Evolutionary conservation across 768 basidiomycete species (phyloP).

Genomic region (Austroboletus festivus): DNA sequence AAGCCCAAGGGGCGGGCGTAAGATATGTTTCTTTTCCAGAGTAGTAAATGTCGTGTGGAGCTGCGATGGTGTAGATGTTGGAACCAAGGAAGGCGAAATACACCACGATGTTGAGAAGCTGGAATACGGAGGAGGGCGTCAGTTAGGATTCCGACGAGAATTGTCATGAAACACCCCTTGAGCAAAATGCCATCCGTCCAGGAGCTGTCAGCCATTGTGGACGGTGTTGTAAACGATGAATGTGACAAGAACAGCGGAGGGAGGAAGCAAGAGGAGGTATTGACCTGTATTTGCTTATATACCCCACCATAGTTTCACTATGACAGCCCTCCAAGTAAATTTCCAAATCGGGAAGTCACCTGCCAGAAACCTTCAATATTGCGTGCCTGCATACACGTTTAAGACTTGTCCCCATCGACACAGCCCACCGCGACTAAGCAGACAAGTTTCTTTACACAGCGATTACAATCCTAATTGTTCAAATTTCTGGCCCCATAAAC

Average conservation of each 20-base stretch:
- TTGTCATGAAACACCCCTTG: constrained; percentile 48
- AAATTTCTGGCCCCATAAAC: too few species aligned
- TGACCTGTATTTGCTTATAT: constrained; percentile 24
- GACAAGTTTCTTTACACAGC: too few species aligned
- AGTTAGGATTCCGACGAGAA: background rate
- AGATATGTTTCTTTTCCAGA: constrained; percentile 84
- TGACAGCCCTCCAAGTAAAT: constrained; percentile 9
- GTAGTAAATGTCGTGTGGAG: constrained; percentile 69
- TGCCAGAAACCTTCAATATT: background rate
- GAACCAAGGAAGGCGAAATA: constrained; percentile 87
- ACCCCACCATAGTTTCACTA: constrained; percentile 10
- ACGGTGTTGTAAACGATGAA: background rate
- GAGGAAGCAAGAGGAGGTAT: constrained; percentile 18
- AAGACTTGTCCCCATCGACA: too few species aligned
- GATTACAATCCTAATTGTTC: too few species aligned
- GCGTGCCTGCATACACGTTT: too few species aligned
- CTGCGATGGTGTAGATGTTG: constrained; percentile 83
- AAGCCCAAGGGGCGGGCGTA: constrained; percentile 92
- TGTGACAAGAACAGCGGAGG: constrained; percentile 5
- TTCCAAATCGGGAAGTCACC: constrained; percentile 8
- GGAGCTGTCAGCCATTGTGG: constrained; percentile 47
- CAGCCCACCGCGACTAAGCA: too few species aligned
- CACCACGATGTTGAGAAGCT: constrained; percentile 78
- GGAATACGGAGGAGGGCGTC: background rate
- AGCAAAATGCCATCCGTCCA: constrained; percentile 82